Evolutionary conservation across 805 yeast genomes (phyloP), one percentile per base, ranked within the genome.

Genomic region (Yamadazyma phyllophila): DNA sequence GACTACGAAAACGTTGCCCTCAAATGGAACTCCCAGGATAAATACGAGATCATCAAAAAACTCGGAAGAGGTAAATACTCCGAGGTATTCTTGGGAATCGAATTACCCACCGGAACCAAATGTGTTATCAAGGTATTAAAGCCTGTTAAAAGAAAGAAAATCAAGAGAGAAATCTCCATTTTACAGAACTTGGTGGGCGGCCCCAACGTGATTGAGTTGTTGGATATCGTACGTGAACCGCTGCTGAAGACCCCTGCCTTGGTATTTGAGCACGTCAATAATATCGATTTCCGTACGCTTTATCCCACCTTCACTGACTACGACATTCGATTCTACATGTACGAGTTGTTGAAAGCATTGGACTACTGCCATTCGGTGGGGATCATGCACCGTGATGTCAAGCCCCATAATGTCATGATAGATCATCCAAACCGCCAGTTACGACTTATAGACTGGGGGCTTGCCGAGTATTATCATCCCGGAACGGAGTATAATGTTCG

Each of bases 341-440:
- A 75, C 53, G 94, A 90, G 67, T 72, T 91, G 53, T 74, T 91
- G 57, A 77, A 73, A 46, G 97, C 97, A 0, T 74, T 91, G 52
- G 95, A 91, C 68, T 90, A 78, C 65, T 84, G 88, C 44, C 97
- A 91, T 69, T 85, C 95, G 5, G 86, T 86, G 84, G 97, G 97
- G 31, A 88, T 91, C 53, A 89, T 89, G 85, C 97, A 89, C 66
- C 75, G 97, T 62, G 97, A 89, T 66, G 96, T 89, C 41, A 89
- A 89, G 62, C 96, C 96, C 9, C 96, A 89, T 64, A 89, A 89
- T 60, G 88, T 89, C 36, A 89, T 89, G 96, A 89, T 89, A 55
- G 96, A 90, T 66, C 96, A 89, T 50, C 68, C 73, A 20, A 63
- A 61, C 38, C 77, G 76, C 53, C 69, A 72, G 34, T 68, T 90